Evolutionary conservation across 176 grass and related monocot species (phyloP).

Genomic region (Poa pratensis): DNA sequence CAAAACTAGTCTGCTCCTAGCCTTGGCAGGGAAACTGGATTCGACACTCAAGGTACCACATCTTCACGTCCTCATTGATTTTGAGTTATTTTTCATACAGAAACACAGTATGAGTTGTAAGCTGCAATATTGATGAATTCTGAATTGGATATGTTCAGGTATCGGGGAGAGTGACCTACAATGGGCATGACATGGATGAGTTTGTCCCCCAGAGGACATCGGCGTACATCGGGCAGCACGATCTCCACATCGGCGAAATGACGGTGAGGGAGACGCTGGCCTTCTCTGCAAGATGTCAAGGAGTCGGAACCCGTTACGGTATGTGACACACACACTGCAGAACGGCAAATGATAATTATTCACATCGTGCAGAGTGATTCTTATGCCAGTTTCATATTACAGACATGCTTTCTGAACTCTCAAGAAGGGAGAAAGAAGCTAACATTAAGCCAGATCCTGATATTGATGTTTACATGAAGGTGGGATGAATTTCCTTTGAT

Average conservation of each 20-base stretch:
- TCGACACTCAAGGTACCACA: slow-evolving; percentile 64
- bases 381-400: slow-evolving; percentile 32
- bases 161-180: slow-evolving; percentile 78
- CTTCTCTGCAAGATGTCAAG: slow-evolving; percentile 89
- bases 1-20: slow-evolving; percentile 84
- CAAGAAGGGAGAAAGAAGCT: slow-evolving; percentile 93
- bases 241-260: slow-evolving; percentile 87
- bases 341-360: background rate
- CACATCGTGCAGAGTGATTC: slow-evolving; percentile 1
- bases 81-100: background rate
- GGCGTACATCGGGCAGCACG: slow-evolving; percentile 85
- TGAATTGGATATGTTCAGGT: slow-evolving; percentile 54
- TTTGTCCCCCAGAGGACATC: slow-evolving; percentile 90
- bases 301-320: slow-evolving; percentile 97
- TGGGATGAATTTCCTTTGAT: slow-evolving; percentile 18
- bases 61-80: slow-evolving; percentile 21
- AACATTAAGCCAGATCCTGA: slow-evolving; percentile 89
- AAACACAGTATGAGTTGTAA: background rate
- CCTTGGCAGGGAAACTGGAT: slow-evolving; percentile 87
- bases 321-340: background rate
- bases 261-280: slow-evolving; percentile 82
- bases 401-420: slow-evolving; percentile 95
- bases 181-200: slow-evolving; percentile 92
- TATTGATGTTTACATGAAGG: slow-evolving; percentile 98
- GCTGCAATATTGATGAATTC: slow-evolving; percentile 15